These are phyloP conservation scores for Monosporascus sp. DNA, from an alignment of 2,329 filamentous ascomycete species.

Conservation along the genomic window DNA sequence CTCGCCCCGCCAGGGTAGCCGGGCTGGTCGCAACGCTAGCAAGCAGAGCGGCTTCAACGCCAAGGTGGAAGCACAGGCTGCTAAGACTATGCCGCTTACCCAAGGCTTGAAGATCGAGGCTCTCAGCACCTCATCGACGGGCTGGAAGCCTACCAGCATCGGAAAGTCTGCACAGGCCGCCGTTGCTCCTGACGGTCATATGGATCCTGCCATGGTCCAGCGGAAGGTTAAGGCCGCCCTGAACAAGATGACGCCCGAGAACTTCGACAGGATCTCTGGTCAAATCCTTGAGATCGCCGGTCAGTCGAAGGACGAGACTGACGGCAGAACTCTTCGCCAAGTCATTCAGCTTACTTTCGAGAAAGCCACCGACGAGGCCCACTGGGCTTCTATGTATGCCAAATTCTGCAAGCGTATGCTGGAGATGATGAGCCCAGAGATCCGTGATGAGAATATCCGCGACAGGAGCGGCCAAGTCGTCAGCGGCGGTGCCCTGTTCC, in stretches of 20 bases:
- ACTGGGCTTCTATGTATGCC: conserved; percentile 98
- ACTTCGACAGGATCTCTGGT: conserved; percentile 75
- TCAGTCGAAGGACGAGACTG: conserved; percentile 91
- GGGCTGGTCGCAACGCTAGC: conserved; percentile 52
- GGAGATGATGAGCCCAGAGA: conserved; percentile 88
- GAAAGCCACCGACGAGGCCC: conserved; percentile 96
- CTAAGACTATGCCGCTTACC: conserved; percentile 89
- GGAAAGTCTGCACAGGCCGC: conserved; percentile 37
- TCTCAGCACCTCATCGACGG: conserved; percentile 64
- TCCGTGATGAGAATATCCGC: conserved; percentile 90
- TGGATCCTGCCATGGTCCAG: conserved; percentile 91
- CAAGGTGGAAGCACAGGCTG: conserved; percentile 62
- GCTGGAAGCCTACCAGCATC: conserved; percentile 86
- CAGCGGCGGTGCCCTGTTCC: conserved; percentile 88
- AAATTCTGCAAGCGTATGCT: conserved; percentile 98
- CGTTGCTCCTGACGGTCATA: conserved; percentile 48
- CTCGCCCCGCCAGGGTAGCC: conserved; percentile 66
- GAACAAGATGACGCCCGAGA: conserved; percentile 99
- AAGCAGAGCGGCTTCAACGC: conserved; percentile 52
- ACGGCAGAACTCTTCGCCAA: conserved; percentile 90
- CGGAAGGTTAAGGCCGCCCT: conserved; percentile 97
- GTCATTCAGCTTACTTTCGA: conserved; percentile 99
- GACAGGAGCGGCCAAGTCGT: conserved; percentile 88
- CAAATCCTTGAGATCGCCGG: conserved; percentile 89
- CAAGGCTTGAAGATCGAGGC: conserved; percentile 76